These are phyloP conservation scores for Asterochloris erici DNA, from an alignment of 139 green algal species.

Conservation along the genomic window DNA sequence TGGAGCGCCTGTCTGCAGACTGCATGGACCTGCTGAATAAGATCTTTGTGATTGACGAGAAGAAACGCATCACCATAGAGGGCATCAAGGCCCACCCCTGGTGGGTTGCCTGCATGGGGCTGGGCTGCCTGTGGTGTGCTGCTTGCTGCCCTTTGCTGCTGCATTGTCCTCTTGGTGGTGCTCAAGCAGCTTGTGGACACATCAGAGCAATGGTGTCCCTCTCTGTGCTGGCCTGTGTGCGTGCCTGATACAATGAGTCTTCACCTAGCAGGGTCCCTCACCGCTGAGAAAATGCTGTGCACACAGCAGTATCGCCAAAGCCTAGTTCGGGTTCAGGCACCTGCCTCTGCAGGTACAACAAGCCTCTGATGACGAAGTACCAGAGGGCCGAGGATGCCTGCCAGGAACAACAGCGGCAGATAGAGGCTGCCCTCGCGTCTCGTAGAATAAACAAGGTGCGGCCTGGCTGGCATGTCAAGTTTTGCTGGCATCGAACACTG, in stretches of 20 bases:
- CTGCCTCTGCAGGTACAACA: constrained; percentile 14
- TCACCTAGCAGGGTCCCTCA: too few species aligned
- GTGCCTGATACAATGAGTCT: too few species aligned
- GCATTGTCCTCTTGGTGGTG: too few species aligned
- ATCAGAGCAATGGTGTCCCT: too few species aligned
- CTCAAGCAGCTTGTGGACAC: too few species aligned
- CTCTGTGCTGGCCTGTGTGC: too few species aligned
- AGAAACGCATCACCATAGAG: constrained; percentile 55
- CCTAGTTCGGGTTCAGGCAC: too few species aligned
- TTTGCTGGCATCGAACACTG: not conserved
- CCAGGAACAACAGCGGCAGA: constrained; percentile 21
- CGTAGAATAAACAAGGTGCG: constrained; percentile 13
- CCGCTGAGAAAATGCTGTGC: too few species aligned
- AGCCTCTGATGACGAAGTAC: constrained; percentile 27
- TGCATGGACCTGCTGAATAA: constrained; percentile 69
- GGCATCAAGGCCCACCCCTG: constrained; percentile 65
- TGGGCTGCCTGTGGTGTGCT: not conserved
- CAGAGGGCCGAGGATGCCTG: constrained; percentile 19
- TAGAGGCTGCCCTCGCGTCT: constrained; percentile 6
- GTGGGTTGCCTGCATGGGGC: constrained; percentile 1
- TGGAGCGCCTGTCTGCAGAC: constrained; percentile 54
- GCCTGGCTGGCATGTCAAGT: not conserved
- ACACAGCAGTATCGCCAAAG: too few species aligned
- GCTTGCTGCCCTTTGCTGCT: not conserved
- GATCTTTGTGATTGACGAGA: constrained; percentile 73